phyloP scores from a whole-genome alignment of 352 stramenopile species.

The Phytophthora nicotianae region DNA sequence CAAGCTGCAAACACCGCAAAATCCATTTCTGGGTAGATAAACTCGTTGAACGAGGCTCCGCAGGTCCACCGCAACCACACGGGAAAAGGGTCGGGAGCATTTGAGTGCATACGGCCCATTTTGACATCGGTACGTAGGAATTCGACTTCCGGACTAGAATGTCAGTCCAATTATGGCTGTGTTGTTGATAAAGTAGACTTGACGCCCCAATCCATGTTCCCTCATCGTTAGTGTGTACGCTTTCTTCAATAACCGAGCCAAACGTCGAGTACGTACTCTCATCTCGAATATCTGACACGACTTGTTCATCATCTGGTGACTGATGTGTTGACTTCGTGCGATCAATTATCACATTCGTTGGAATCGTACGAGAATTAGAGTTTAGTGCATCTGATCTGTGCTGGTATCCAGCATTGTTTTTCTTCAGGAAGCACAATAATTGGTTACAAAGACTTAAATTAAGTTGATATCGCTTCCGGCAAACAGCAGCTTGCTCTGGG shows the following conservation, averaged over 20 bases:
- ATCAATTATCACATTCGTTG: too few species aligned
- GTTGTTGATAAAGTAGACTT: not conserved
- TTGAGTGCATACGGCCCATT: not conserved
- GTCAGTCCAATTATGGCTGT: not conserved
- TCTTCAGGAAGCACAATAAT: too few species aligned
- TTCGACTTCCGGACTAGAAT: conserved; percentile 5
- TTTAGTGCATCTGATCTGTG: too few species aligned
- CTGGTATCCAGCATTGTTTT: too few species aligned
- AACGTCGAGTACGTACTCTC: too few species aligned
- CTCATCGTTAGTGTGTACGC: not conserved
- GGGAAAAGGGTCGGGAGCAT: conserved; percentile 40
- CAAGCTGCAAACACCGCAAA: conserved; percentile 15
- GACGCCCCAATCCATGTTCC: not conserved
- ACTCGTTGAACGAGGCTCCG: conserved; percentile 4
- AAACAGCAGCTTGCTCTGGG: not conserved
- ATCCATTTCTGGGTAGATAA: conserved; percentile 30
- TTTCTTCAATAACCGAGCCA: not conserved
- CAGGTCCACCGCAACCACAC: conserved; percentile 30
- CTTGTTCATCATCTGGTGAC: too few species aligned
- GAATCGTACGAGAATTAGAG: too few species aligned
- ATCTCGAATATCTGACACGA: too few species aligned
- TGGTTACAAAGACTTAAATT: not conserved
- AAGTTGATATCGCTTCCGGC: not conserved
- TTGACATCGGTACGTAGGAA: not conserved
- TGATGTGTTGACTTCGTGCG: too few species aligned